phyloP scores from a whole-genome alignment of 1,284 basidiomycete genomes.

The Moesziomyces sp. region DNA sequence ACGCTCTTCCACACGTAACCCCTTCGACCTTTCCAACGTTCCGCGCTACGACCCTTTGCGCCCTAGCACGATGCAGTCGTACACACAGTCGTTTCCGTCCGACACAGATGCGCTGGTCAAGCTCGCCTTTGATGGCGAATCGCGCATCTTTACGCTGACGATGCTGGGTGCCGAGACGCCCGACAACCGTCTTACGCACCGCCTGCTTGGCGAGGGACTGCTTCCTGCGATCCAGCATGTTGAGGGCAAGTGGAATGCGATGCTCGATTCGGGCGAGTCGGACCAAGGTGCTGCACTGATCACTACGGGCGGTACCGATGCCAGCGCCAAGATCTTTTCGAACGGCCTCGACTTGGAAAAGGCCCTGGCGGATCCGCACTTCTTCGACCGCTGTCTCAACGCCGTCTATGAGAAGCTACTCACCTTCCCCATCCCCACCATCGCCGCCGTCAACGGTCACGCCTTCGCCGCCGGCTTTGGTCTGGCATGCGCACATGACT shows the following conservation, averaged over 20 bases:
- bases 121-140: constrained; percentile 34
- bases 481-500: constrained; percentile 84
- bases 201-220: constrained; percentile 73
- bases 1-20: neutral
- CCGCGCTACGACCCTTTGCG: constrained; percentile 15
- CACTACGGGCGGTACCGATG: constrained; percentile 46
- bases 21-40: constrained; percentile 16
- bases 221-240: constrained; percentile 80
- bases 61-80: constrained; percentile 23
- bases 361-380: constrained; percentile 75
- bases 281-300: constrained; percentile 57
- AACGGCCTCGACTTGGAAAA: constrained; percentile 79
- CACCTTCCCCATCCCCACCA: constrained; percentile 72
- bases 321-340: constrained; percentile 53
- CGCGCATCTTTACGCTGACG: constrained; percentile 53
- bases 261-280: constrained; percentile 39
- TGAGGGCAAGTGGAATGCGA: constrained; percentile 79
- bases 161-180: constrained; percentile 63
- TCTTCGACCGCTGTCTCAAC: constrained; percentile 72
- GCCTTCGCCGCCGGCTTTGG: constrained; percentile 88
- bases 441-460: constrained; percentile 91
- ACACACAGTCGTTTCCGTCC: constrained; percentile 30
- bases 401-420: constrained; percentile 69
- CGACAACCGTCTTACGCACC: constrained; percentile 78
- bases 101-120: constrained; percentile 16